Percentiles rank a stretch among this genome's conserved stretches.
Evolutionary conservation across 2,329 filamentous ascomycete species (phyloP).

Genomic region (Zopfia rhizophila): DNA sequence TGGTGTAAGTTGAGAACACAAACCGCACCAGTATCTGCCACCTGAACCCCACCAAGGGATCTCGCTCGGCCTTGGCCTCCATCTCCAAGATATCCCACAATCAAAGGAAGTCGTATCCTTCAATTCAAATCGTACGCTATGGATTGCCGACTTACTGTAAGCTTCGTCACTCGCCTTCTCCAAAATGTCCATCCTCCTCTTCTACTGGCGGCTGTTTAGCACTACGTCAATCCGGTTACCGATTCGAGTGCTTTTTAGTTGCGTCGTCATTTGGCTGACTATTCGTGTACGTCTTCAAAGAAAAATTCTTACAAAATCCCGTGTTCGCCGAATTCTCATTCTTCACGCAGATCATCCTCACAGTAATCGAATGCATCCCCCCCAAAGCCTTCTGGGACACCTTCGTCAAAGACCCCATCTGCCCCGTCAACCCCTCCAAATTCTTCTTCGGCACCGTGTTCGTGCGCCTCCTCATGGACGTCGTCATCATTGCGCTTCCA

Average conservation of each 20-base stretch:
- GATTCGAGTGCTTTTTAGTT: slow-evolving; percentile 16
- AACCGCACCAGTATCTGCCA: background rate
- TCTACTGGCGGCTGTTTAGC: slow-evolving; percentile 34
- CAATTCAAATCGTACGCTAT: slow-evolving; percentile 17
- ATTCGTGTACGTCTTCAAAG: slow-evolving; percentile 18
- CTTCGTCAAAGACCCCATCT: slow-evolving; percentile 34
- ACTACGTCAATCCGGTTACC: slow-evolving; percentile 22
- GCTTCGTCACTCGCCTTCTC: slow-evolving; percentile 22
- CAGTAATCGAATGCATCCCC: slow-evolving; percentile 48
- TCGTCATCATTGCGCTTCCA: slow-evolving; percentile 45
- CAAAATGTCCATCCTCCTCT: slow-evolving; percentile 28
- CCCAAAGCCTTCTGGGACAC: slow-evolving; percentile 47
- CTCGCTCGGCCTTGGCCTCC: slow-evolving; percentile 18
- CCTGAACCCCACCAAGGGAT: slow-evolving; percentile 15
- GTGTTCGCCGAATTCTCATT: too few relatives aligned
- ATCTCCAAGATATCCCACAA: slow-evolving; percentile 13
- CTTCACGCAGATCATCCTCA: slow-evolving; percentile 43
- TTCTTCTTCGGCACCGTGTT: slow-evolving; percentile 48
- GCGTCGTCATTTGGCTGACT: slow-evolving; percentile 21
- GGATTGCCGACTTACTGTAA: slow-evolving; percentile 20
- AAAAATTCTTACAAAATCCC: too few relatives aligned
- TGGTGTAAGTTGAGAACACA: slow-evolving; percentile 22
- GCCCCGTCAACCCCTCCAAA: slow-evolving; percentile 43
- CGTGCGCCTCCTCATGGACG: slow-evolving; percentile 46
- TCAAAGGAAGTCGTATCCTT: slow-evolving; percentile 4